phyloP scores from a whole-genome alignment of 2,329 filamentous ascomycete genomes.

The Penicillium sp. region DNA sequence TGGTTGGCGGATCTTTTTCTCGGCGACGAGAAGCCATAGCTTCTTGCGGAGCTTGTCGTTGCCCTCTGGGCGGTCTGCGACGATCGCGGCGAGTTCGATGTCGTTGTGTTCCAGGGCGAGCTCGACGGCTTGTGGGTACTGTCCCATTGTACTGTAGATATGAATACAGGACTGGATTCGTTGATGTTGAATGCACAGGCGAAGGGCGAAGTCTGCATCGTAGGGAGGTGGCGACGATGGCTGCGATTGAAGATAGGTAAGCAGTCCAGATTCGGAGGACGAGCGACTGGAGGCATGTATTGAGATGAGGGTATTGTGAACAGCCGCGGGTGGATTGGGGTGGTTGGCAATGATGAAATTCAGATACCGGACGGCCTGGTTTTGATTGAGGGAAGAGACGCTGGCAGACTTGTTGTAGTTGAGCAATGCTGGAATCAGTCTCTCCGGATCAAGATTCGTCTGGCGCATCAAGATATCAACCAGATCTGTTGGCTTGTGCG shows the following conservation, averaged over 20 bases:
- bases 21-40: constrained; percentile 90
- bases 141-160: constrained; percentile 94
- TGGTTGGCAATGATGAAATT: constrained; percentile 84
- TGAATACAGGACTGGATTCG: constrained; percentile 92
- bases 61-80: constrained; percentile 77
- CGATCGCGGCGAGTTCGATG: constrained; percentile 80
- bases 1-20: constrained; percentile 79
- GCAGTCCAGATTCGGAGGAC: constrained; percentile 75
- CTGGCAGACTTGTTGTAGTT: constrained; percentile 78
- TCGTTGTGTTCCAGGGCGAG: constrained; percentile 85
- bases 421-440: constrained; percentile 85
- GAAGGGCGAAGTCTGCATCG: constrained; percentile 92
- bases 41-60: constrained; percentile 81
- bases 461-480: constrained; percentile 97
- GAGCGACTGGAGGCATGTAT: constrained; percentile 87
- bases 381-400: constrained; percentile 62
- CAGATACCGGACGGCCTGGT: constrained; percentile 90
- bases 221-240: constrained; percentile 79
- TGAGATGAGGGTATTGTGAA: constrained; percentile 95
- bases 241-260: constrained; percentile 87
- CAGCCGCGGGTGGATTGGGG: constrained; percentile 74
- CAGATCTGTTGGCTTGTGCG: constrained; percentile 74
- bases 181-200: constrained; percentile 90
- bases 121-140: constrained; percentile 89
- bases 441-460: constrained; percentile 74